A percentile compares a stretch with the other conserved stretches of the same genome.
These are phyloP conservation scores for Camelina laxa DNA, from an alignment of 345 rosid species.

Conservation along the genomic window DNA sequence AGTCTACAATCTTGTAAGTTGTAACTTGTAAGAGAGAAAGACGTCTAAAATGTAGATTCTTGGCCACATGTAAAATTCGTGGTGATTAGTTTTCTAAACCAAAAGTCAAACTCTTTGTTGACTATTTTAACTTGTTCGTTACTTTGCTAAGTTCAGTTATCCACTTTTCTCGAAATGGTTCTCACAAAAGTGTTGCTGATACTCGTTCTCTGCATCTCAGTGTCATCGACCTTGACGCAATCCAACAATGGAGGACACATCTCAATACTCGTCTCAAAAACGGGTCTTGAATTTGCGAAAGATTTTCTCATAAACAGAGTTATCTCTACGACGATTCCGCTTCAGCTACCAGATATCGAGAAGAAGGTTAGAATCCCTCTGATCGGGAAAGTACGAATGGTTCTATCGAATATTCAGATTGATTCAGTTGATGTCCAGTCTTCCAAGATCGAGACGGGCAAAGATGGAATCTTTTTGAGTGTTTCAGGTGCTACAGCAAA, in stretches of 20 bases:
- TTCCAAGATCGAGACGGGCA: conserved; percentile 57
- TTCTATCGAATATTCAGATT: conserved; percentile 59
- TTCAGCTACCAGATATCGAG: conserved; percentile 57
- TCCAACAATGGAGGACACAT: conserved; percentile 52
- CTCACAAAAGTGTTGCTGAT: conserved; percentile 29
- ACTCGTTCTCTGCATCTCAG: conserved; percentile 40
- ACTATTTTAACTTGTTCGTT: conserved; percentile 23
- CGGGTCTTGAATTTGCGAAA: conserved; percentile 71
- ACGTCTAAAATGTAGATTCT: conserved; percentile 21
- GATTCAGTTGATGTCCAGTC: conserved; percentile 49
- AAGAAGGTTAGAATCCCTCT: conserved; percentile 63
- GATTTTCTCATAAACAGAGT: conserved; percentile 57
- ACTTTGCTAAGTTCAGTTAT: not conserved
- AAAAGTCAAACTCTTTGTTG: conserved; percentile 35
- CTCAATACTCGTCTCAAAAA: conserved; percentile 53
- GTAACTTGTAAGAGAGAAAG: conserved; percentile 34
- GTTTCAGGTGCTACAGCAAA: conserved; percentile 67
- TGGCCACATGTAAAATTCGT: conserved; percentile 32
- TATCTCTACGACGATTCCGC: conserved; percentile 65
- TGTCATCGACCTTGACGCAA: conserved; percentile 47
- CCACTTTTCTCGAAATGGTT: conserved; percentile 37
- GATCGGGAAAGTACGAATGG: conserved; percentile 60
- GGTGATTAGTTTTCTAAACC: conserved; percentile 17
- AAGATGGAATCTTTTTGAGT: conserved; percentile 51
- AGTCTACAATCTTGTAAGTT: conserved; percentile 28